Percentiles rank a stretch among this genome's conserved stretches.
Conservation (phyloP, 148 eudicot genomes). For the Silene latifolia region DNA sequence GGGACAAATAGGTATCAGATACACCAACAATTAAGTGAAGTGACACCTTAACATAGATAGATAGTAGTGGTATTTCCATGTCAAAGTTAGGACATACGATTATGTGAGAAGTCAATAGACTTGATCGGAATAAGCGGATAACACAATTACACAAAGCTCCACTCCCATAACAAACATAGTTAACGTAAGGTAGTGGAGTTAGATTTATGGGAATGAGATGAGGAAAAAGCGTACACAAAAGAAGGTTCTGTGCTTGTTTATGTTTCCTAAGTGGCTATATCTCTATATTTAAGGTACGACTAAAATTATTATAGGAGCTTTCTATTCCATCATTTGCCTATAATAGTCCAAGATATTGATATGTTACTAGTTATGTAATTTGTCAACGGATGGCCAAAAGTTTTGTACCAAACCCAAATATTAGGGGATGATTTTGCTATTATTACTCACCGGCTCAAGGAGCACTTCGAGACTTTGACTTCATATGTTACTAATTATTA, state of each 20-base stretch:
- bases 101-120: too few relatives aligned
- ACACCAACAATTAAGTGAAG: too few relatives aligned
- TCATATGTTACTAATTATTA: not conserved
- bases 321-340: conserved; percentile 16
- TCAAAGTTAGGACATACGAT: too few relatives aligned
- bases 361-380: not conserved
- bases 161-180: not conserved
- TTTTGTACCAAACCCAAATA: not conserved
- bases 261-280: conserved; percentile 20
- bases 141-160: conserved; percentile 4
- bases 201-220: not conserved
- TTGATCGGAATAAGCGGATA: not conserved
- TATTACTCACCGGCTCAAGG: not conserved
- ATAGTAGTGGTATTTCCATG: too few relatives aligned
- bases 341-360: conserved; percentile 7
- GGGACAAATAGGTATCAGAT: too few relatives aligned
- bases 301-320: not conserved
- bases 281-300: not conserved
- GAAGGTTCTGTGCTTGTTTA: conserved; percentile 35
- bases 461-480: not conserved
- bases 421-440: not conserved
- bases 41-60: too few relatives aligned
- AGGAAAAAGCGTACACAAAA: conserved; percentile 15
- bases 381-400: conserved; percentile 22
- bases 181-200: not conserved